A percentile compares a stretch with the other conserved stretches of the same genome.
These are phyloP conservation scores for Ceratocystis variospora DNA, from an alignment of 2,329 filamentous ascomycete genomes.

Conservation along the genomic window DNA sequence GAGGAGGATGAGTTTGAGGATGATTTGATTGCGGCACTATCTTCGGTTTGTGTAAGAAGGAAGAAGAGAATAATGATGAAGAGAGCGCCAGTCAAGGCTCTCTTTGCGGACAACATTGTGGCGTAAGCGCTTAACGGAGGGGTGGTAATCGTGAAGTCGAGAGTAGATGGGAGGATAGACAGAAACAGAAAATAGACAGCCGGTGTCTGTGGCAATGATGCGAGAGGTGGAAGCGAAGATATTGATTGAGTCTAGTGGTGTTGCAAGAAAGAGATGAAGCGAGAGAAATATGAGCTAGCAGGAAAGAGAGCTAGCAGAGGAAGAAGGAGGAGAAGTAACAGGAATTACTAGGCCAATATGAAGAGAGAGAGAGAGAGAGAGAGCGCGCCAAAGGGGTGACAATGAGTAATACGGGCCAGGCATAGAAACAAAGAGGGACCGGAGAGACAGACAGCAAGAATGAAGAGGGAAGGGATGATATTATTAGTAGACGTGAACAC, in stretches of 20 bases:
- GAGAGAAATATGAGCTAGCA: too few relatives aligned
- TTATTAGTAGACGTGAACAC: background rate
- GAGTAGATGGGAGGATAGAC: background rate
- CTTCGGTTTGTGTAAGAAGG: constrained; percentile 50
- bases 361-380: too few relatives aligned
- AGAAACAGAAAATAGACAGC: background rate
- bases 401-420: background rate
- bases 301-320: background rate
- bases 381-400: background rate
- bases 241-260: background rate
- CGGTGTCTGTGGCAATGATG: background rate
- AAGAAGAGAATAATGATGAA: constrained; percentile 56
- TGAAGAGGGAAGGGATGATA: background rate
- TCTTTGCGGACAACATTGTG: constrained; percentile 65
- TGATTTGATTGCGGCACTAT: constrained; percentile 21
- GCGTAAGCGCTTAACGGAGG: background rate
- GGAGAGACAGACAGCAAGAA: background rate
- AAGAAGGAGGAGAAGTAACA: constrained; percentile 3
- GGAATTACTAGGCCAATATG: background rate
- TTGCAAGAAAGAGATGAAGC: background rate
- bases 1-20: constrained; percentile 22
- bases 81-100: constrained; percentile 57
- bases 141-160: background rate
- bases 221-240: background rate
- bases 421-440: background rate